Percentiles rank a stretch among this genome's conserved stretches.
Conservation (phyloP, 2,329 filamentous ascomycete species). For the Talaromyces sp. region DNA sequence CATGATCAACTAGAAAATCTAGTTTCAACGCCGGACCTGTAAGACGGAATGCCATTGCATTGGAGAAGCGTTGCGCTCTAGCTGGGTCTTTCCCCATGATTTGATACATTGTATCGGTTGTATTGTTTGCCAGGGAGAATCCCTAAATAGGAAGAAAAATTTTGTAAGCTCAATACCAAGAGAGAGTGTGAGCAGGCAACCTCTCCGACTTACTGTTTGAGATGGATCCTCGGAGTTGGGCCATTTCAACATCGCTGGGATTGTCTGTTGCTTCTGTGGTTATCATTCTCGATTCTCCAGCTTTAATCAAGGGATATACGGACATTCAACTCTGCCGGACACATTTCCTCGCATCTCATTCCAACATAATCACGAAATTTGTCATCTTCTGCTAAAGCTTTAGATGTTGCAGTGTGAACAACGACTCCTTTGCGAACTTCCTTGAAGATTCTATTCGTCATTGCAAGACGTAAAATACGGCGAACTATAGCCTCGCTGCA, state of each 20-base stretch:
- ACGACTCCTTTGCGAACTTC: slow-evolving; percentile 10
- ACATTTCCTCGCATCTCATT: slow-evolving; percentile 14
- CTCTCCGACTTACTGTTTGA: slow-evolving; percentile 3
- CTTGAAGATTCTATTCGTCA: slow-evolving; percentile 14
- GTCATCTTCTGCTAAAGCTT: slow-evolving; percentile 7
- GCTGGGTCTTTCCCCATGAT: slow-evolving; percentile 5
- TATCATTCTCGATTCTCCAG: neutral
- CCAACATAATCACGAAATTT: slow-evolving; percentile 15
- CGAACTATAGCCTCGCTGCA: neutral
- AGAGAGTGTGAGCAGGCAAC: neutral
- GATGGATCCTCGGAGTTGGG: slow-evolving; percentile 13
- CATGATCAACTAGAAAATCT: slow-evolving; percentile 4
- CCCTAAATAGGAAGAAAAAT: neutral
- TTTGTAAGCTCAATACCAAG: neutral
- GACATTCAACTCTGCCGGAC: slow-evolving; percentile 12
- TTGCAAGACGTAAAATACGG: slow-evolving; percentile 14
- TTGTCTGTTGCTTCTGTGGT: neutral
- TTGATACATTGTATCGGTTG: neutral
- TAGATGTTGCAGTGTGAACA: slow-evolving; percentile 14
- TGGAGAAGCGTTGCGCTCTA: slow-evolving; percentile 14
- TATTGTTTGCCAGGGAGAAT: slow-evolving; percentile 11
- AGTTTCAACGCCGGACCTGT: neutral
- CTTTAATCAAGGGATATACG: neutral
- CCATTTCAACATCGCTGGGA: slow-evolving; percentile 13
- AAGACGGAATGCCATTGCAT: slow-evolving; percentile 14